These are phyloP conservation scores for Septoria petroselini DNA, from an alignment of 2,329 filamentous ascomycete genomes.

Conservation along the genomic window DNA sequence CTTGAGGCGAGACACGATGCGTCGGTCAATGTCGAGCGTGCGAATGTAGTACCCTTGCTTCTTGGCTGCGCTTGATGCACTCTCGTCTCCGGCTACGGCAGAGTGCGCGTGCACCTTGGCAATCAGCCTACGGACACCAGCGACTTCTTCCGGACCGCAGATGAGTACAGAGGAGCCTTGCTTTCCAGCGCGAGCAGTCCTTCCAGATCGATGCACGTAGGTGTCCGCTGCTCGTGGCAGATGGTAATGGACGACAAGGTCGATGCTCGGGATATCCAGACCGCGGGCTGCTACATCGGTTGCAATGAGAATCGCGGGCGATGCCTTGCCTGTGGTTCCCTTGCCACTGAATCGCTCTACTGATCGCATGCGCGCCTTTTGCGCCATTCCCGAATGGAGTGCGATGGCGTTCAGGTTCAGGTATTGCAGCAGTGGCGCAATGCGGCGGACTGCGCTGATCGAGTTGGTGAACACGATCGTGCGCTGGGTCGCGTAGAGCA, in stretches of 20 bases:
- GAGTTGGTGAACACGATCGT: slow-evolving; percentile 94
- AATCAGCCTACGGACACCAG: slow-evolving; percentile 76
- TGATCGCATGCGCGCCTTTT: slow-evolving; percentile 90
- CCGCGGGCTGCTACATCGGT: slow-evolving; percentile 93
- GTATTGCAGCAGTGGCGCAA: slow-evolving; percentile 79
- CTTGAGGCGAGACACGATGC: slow-evolving; percentile 71
- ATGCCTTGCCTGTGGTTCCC: slow-evolving; percentile 55
- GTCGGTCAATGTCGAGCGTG: slow-evolving; percentile 78
- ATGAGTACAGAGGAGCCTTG: slow-evolving; percentile 81
- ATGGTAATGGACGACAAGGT: slow-evolving; percentile 92
- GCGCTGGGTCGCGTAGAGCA: slow-evolving; percentile 76
- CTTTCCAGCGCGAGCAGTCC: slow-evolving; percentile 79
- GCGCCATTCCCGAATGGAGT: slow-evolving; percentile 89
- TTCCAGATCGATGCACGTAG: slow-evolving; percentile 92
- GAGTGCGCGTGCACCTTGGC: slow-evolving; percentile 76
- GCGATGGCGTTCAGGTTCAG: slow-evolving; percentile 72
- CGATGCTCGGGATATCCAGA: slow-evolving; percentile 85
- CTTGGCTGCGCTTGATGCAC: slow-evolving; percentile 49
- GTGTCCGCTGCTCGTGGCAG: slow-evolving; percentile 86
- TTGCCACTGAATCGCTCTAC: slow-evolving; percentile 70
- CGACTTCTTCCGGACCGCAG: slow-evolving; percentile 86
- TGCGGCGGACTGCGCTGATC: slow-evolving; percentile 82
- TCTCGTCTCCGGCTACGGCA: slow-evolving; percentile 38
- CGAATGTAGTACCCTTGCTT: slow-evolving; percentile 65
- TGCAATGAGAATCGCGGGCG: slow-evolving; percentile 67